Evolutionary conservation across 352 stramenopile genomes (phyloP).

Genomic region (Globisporangium cylindrosporum): DNA sequence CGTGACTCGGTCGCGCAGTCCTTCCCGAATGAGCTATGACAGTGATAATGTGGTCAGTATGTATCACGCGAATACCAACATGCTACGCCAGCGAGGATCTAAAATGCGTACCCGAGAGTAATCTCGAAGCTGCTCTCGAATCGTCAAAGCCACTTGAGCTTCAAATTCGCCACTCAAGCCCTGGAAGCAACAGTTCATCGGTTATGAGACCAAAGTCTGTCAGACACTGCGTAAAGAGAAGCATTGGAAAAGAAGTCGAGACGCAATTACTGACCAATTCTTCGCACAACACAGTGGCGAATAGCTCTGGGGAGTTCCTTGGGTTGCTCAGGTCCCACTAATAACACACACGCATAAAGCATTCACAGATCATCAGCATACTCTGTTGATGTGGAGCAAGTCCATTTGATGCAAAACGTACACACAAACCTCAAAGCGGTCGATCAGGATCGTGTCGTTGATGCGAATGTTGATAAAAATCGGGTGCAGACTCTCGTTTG

Average conservation of each 20-base stretch:
- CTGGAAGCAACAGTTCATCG: constrained; percentile 20
- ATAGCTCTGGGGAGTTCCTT: constrained; percentile 63
- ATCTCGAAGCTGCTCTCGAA: constrained; percentile 74
- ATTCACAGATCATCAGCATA: background rate
- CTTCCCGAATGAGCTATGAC: constrained; percentile 65
- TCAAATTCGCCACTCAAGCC: constrained; percentile 78
- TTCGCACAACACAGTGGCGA: constrained; percentile 63
- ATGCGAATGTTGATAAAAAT: constrained; percentile 83
- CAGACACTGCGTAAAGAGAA: background rate
- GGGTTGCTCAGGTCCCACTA: constrained; percentile 71
- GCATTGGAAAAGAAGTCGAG: background rate
- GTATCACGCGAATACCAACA: background rate
- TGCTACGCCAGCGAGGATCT: background rate
- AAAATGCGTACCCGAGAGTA: constrained; percentile 54
- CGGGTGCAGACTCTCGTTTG: constrained; percentile 59
- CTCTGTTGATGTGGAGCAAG: background rate
- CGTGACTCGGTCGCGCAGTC: constrained; percentile 55
- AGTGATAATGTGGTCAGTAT: background rate
- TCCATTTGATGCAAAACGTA: background rate
- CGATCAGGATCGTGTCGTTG: constrained; percentile 79
- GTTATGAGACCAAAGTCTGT: background rate
- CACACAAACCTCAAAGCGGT: constrained; percentile 60
- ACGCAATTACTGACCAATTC: constrained; percentile 51
- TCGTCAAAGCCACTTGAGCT: constrained; percentile 70
- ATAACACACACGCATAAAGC: background rate